Conservation (phyloP, 768 basidiomycete species). For the Strobilomyces echinocephalus region DNA sequence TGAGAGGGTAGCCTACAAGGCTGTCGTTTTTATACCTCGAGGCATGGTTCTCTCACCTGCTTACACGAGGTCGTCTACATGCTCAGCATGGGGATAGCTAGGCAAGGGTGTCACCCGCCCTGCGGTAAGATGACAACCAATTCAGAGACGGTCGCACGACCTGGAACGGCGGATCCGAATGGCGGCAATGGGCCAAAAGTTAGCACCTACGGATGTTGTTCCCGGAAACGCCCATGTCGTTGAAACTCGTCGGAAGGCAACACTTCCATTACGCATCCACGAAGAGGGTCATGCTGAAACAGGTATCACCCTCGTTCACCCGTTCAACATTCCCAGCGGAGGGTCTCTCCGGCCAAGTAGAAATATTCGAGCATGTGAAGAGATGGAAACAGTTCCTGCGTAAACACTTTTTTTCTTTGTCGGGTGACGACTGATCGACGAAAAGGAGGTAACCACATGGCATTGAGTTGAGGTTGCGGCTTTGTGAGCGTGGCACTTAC, state of each 20-base stretch:
- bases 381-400: conserved; percentile 8
- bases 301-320: conserved; percentile 21
- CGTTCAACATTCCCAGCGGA: conserved; percentile 21
- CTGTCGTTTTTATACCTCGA: conserved; percentile 28
- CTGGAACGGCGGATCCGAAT: conserved; percentile 19
- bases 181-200: conserved; percentile 7
- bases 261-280: conserved; percentile 30
- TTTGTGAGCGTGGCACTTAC: too few species aligned
- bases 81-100: conserved; percentile 25
- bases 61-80: conserved; percentile 26
- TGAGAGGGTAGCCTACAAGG: background rate
- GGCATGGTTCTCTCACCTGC: conserved; percentile 22
- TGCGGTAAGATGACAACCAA: conserved; percentile 21
- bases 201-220: conserved; percentile 14
- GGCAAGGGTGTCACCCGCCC: conserved; percentile 24
- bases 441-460: background rate
- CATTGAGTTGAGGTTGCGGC: background rate
- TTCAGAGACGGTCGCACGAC: conserved; percentile 29
- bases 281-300: conserved; percentile 27
- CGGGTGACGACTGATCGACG: background rate
- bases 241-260: conserved; percentile 27
- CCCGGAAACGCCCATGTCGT: conserved; percentile 24
- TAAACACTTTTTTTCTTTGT: conserved; percentile 4
- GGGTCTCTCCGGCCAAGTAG: conserved; percentile 17
- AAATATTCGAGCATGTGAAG: conserved; percentile 24